These are phyloP conservation scores for Zhuliangozyma blackwelliae DNA, from an alignment of 1,139 yeast species.

Conservation along the genomic window DNA sequence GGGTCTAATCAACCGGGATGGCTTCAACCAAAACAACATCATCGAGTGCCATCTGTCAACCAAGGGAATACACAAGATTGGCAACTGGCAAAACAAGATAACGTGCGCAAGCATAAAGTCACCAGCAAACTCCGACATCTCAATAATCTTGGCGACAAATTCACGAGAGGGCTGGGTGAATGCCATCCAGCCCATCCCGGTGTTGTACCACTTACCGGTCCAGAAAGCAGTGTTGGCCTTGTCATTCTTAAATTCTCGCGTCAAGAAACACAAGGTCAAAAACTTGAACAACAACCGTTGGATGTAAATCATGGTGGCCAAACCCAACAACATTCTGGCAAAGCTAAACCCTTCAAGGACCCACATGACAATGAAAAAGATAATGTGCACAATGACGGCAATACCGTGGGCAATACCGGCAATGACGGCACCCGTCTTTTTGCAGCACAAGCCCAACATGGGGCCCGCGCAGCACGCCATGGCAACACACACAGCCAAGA, in stretches of 20 bases:
- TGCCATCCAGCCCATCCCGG: conserved; percentile 94
- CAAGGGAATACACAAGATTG: conserved; percentile 78
- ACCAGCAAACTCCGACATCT: conserved; percentile 94
- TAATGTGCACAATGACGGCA: conserved; percentile 79
- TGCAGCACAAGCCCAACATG: conserved; percentile 88
- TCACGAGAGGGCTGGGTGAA: conserved; percentile 97
- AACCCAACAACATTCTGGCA: conserved; percentile 82
- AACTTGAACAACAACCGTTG: conserved; percentile 88
- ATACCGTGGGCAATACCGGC: conserved; percentile 97
- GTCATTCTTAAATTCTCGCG: conserved; percentile 97
- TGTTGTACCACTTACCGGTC: conserved; percentile 99
- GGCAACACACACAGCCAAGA: conserved; percentile 65
- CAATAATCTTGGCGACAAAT: conserved; percentile 89
- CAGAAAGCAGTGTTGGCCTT: conserved; percentile 98
- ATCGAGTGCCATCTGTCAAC: conserved; percentile 98
- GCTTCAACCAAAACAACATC: conserved; percentile 98
- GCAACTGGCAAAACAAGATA: conserved; percentile 83
- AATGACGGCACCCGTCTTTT: conserved; percentile 95
- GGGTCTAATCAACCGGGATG: conserved; percentile 96
- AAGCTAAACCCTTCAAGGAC: conserved; percentile 90
- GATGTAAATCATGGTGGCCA: conserved; percentile 76
- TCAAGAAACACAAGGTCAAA: conserved; percentile 72
- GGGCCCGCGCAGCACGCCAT: conserved; percentile 98
- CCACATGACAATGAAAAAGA: conserved; percentile 95
- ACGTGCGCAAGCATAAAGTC: conserved; percentile 92